These are phyloP conservation scores for Fusarium sp. DNA, from an alignment of 2,329 filamentous ascomycete genomes.

Conservation along the genomic window DNA sequence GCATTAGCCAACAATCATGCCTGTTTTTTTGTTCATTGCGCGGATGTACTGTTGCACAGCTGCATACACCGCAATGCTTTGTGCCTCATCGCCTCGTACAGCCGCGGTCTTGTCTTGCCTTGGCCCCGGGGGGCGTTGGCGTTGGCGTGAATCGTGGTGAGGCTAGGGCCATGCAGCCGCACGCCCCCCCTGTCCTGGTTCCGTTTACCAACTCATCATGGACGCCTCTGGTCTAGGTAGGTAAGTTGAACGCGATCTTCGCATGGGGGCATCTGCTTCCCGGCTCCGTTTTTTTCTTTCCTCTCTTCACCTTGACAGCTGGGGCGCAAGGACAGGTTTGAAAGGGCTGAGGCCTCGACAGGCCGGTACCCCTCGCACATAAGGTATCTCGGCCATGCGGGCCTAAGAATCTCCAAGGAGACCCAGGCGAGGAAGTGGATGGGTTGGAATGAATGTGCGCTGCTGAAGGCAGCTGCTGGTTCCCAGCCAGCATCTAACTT, in stretches of 20 bases:
- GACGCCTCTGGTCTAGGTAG: slow-evolving; percentile 39
- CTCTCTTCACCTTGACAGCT: slow-evolving; percentile 14
- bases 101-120: slow-evolving; percentile 36
- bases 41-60: slow-evolving; percentile 40
- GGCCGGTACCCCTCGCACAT: background rate
- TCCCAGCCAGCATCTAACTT: slow-evolving; percentile 31
- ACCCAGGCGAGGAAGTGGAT: slow-evolving; percentile 14
- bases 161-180: slow-evolving; percentile 27
- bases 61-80: slow-evolving; percentile 42
- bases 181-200: slow-evolving; percentile 33
- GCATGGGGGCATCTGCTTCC: slow-evolving; percentile 46
- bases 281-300: slow-evolving; percentile 46
- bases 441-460: slow-evolving; percentile 27
- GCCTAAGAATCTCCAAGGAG: background rate
- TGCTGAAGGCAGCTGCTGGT: slow-evolving; percentile 20
- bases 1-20: slow-evolving; percentile 19
- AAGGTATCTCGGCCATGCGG: slow-evolving; percentile 1
- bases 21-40: slow-evolving; percentile 14
- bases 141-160: slow-evolving; percentile 42
- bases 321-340: slow-evolving; percentile 27
- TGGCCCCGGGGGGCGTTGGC: slow-evolving; percentile 30
- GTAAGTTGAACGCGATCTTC: slow-evolving; percentile 47
- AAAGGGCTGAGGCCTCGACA: background rate
- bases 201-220: slow-evolving; percentile 35
- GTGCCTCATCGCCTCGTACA: slow-evolving; percentile 42